Evolutionary conservation across 2,329 filamentous ascomycete genomes (phyloP).

Genomic region (Trichoderma afroharzianum): DNA sequence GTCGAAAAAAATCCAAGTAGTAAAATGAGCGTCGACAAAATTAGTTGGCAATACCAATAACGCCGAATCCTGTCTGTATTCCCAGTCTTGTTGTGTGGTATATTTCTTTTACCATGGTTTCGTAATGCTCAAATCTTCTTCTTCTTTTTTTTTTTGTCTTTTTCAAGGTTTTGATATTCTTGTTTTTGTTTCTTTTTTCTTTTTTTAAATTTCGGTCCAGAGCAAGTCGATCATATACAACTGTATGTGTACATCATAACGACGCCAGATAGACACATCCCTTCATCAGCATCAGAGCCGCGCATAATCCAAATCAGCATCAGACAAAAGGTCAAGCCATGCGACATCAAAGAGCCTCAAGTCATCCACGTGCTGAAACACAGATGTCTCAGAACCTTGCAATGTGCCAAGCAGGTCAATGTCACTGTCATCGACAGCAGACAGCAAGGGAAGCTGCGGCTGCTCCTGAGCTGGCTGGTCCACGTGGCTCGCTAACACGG

Average conservation of each 20-base stretch:
- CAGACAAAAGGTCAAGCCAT: background rate
- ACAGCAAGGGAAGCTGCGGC: background rate
- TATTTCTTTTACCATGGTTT: background rate
- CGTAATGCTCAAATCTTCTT: background rate
- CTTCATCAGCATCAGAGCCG: background rate
- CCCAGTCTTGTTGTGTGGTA: background rate
- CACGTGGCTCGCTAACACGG: background rate
- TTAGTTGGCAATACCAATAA: background rate
- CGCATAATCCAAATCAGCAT: background rate
- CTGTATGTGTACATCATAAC: background rate
- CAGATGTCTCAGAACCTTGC: background rate
- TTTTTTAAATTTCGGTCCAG: background rate
- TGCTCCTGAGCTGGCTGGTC: background rate
- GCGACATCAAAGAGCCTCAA: background rate
- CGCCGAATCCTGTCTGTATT: background rate
- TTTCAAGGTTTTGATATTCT: background rate
- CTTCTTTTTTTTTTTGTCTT: background rate
- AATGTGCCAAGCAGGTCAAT: background rate
- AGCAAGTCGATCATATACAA: background rate
- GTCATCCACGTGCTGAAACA: background rate
- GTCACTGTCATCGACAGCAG: background rate
- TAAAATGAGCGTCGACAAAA: background rate
- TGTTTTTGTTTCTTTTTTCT: background rate
- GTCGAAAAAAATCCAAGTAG: too few species aligned
- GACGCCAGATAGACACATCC: background rate